Base-by-base conservation (phyloP, 371 early-diverging fungal genomes). In the Lichtheimia ornata region DNA sequence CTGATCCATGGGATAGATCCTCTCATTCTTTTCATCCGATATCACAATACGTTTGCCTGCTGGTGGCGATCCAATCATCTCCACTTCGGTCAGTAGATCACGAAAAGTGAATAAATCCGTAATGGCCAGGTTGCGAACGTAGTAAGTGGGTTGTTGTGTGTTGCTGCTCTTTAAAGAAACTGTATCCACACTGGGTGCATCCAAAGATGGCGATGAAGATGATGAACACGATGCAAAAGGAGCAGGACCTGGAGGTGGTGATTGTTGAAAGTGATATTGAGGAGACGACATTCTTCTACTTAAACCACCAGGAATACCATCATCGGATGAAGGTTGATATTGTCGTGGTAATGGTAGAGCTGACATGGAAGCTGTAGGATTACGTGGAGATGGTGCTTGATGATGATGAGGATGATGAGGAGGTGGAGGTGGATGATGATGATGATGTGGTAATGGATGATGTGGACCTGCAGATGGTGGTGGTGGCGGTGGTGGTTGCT, bases 61-160 rank as follows among this genome's bases (percentile, higher is more conserved):
- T 25, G 81, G 81, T n/a, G 78, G 76, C 2, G 70, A 52, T 14
- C 72, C 73, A n/a, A 64, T 68, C 64, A 75, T 65, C 49, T 78
- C 81, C 7, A 74, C 72, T 55, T 78, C 78, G 13, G 62, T 61
- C 53, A 81, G 56, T 3, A 77, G 58, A 56, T 81, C 74, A 44
- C 72, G 57, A 68, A 81, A 81, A n/a, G 81, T 81, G 42, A 73
- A 81, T 0, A 67, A 65, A 43, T 81, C 78, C 11, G 81, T 76
- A 51, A 81, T 81, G 56, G 76, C 81, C 43, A 81, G 52, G 54
- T 81, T 81, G 27, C 73, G 73, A 30, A 81, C 64, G 53, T 70
- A 73, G 60, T 79, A 79, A 7, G 58, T 63, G 27, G 69, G 50
- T 11, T 28, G 41, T 13, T 55, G 27, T 15, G 49, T 42, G 7